Evolutionary conservation across 2,329 filamentous ascomycete species (phyloP).

Genomic region (Aureobasidium sp.): DNA sequence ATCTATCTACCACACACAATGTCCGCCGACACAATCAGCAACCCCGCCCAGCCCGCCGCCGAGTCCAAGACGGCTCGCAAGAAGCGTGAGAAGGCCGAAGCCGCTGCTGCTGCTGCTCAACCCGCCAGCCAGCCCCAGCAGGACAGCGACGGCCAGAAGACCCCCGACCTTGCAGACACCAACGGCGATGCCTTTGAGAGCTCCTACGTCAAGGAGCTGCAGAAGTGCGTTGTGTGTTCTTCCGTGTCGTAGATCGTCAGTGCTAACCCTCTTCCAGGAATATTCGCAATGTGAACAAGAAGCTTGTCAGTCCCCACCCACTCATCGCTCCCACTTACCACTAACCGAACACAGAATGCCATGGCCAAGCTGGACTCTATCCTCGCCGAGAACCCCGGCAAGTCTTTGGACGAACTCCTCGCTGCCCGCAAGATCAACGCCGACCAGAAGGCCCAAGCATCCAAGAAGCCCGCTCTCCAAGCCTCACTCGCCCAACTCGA

Average conservation of each 20-base stretch:
- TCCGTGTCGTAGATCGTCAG: slow-evolving; percentile 2
- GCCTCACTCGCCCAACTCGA: slow-evolving; percentile 62
- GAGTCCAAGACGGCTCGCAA: slow-evolving; percentile 48
- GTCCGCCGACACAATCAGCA: slow-evolving; percentile 58
- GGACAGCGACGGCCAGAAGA: slow-evolving; percentile 1
- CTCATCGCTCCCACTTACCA: not conserved
- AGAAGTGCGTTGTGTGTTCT: slow-evolving; percentile 60
- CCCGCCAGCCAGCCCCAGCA: slow-evolving; percentile 25
- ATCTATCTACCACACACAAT: slow-evolving; percentile 36
- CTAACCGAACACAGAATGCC: slow-evolving; percentile 46
- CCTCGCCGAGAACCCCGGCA: slow-evolving; percentile 61
- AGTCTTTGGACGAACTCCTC: slow-evolving; percentile 67
- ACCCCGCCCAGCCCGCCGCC: slow-evolving; percentile 52
- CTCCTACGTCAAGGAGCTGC: slow-evolving; percentile 76
- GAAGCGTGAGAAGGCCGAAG: slow-evolving; percentile 45
- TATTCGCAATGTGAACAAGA: slow-evolving; percentile 89
- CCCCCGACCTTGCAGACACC: slow-evolving; percentile 27
- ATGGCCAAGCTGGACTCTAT: slow-evolving; percentile 66
- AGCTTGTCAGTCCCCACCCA: slow-evolving; percentile 60
- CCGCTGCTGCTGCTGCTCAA: slow-evolving; percentile 25
- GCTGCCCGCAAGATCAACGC: slow-evolving; percentile 65
- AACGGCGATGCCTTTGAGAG: slow-evolving; percentile 65
- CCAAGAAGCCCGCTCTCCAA: slow-evolving; percentile 69
- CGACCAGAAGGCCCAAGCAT: slow-evolving; percentile 70
- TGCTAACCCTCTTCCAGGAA: slow-evolving; percentile 50